Evolutionary conservation across 1,284 basidiomycete species (phyloP), one percentile per base, ranked within the genome.

Genomic region (Trichosporon faecale): DNA sequence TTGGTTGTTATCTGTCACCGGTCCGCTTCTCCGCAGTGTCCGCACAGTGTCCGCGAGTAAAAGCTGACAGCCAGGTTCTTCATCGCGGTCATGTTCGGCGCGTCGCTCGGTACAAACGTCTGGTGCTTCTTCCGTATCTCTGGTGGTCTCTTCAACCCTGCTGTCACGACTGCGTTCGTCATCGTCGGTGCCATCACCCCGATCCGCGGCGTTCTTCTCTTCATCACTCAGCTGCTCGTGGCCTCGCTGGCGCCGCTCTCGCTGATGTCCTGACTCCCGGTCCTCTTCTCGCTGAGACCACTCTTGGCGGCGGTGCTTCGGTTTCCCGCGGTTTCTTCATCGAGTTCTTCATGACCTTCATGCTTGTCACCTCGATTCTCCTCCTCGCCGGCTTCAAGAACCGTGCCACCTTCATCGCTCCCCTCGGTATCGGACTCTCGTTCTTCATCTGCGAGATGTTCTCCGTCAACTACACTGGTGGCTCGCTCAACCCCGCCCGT

Each of bases 361-460:
- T 77, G 46, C 79, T 85, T 23, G 80, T 82, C 78, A 67, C 80
- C 27, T 77, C 81, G 64, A 81, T 85, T 64, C 80, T 86, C 64
- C 76, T 86, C 67, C 77, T 85, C 11, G 86, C 85, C 46, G 85
- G 83, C 29, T 85, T 86, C 77, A 86, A 84, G 78, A 84, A 86
- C 78, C 79, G 83, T 55, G 84, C 82, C 14, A 87, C 86, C 0
- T 86, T 85, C 76, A 80, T 87, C 23, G 86, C 86, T 1, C 86
- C 86, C 2, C 81, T 87, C 68, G 85, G 84, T 63, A 87, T 87
- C 67, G 85, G 86, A 64, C 80, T 84, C 66, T 79, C 84, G 4
- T 77, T 86, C n/a, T 85, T 85, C 74, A 80, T 84, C 49, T 83
- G 84, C 65, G 85, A 86, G 75, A 74, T 85, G 40, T 76, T 85